Base-by-base conservation (phyloP, 805 yeast genomes). In the Teunomyces barrocoloradensis region DNA sequence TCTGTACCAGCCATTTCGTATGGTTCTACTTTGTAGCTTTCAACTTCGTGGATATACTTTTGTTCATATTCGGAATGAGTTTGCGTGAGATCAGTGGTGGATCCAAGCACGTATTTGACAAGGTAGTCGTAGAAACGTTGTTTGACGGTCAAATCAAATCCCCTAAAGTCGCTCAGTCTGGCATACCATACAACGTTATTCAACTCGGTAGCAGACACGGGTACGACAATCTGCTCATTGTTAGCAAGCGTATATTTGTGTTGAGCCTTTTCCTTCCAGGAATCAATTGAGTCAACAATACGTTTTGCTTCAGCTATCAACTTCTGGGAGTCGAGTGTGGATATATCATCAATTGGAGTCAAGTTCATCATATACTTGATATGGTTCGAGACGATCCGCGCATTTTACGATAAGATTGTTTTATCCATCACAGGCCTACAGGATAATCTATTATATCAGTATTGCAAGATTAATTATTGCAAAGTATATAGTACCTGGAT, bases 51-150 rank as follows among this genome's bases (percentile, higher is more conserved):
- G 35, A 73, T 66, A 50, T 71, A 73, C 27, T 64, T 53, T 46
- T 54, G 52, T 51, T 73, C 77, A 42, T 63, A 65, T 17, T 63
- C 64, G 13, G 75, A 64, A 51, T 72, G 77, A 36, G 63, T 61
- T 6, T 53, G 44, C 15, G 50, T 51, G 23, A 52, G 32, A 39
- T 55, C 55, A 35, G 45, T 18, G 13, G 46, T 37, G 6, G 54
- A 51, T 7, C 56, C 56, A 13, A 51, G 32, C 13, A 53, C 25
- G 28, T 51, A 53, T 20, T 29, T 46, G 25, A 39, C 21, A 36
- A 53, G 44, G 17, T 36, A 34, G n/a, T 46, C 34, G 43, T 43
- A 48, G 46, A 51, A 49, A 25, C 45, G 44, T 15, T 45, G 49
- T 45, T 49, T 51, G 38, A 45, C 23, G 3, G 49, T 47, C 41